Base-by-base conservation (phyloP, 2,329 filamentous ascomycete genomes). In the Stagonosporopsis chrysanthemi region DNA sequence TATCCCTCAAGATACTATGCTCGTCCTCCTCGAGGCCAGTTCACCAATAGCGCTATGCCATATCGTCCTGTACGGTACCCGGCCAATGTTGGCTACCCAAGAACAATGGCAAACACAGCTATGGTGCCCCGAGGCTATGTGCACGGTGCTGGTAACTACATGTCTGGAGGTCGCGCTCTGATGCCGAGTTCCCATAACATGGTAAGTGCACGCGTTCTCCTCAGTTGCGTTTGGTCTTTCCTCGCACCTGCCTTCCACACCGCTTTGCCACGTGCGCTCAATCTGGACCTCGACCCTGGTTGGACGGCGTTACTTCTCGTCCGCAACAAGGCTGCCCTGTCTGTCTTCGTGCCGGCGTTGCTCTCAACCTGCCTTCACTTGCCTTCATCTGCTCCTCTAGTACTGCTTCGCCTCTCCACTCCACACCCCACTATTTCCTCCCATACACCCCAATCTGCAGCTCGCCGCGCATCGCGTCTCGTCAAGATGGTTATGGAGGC, bases 1-100 rank as follows among this genome's bases (percentile, higher is more conserved):
- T 73, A 72, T 47, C 70, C 70, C 15, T 52, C 64, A 4, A 59
- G 58, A 19, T 73, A 73, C 61, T 73, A 72, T 45, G 14, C 41
- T 48, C 58, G 60, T 9, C 55, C 61, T 17, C 70, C 65, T 22
- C 17, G 24, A 36, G 57, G 48, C 31, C 58, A 52, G 36, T 62
- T 62, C 29, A 47, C 52, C 15, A 44, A 46, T 23, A 41, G 39
- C 26, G 52, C 38, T 23, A 15, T 56, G n/a, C 40, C 28, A 4
- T 33, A 57, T 29, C 51, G 62, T 36, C 51, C 62, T 39, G 56
- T 56, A 24, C 58, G 56, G 7, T 55, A 61, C 33, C 43, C 57
- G 8, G 44, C 53, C 19, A 53, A 64, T 8, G 43, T 48, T 22
- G 31, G 55, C 29, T 53, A 54, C 38, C 39, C 54, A 19, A 52